phyloP scores from a whole-genome alignment of 2,329 filamentous ascomycete genomes.

The Phaeosphaeriaceae sp. region DNA sequence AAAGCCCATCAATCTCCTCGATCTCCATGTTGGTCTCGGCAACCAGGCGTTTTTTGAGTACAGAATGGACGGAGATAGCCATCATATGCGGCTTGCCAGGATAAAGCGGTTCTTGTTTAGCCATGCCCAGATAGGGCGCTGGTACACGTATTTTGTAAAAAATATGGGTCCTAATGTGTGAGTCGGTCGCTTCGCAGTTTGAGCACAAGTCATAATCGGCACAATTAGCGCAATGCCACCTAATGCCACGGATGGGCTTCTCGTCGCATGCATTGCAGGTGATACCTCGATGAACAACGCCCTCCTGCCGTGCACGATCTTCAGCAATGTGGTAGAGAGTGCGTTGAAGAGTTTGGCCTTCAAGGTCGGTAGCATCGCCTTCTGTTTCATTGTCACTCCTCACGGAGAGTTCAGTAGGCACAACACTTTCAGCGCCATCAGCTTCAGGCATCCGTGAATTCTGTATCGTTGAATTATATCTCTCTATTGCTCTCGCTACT shows the following conservation, averaged over 20 bases:
- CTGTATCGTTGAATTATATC: slow-evolving; percentile 22
- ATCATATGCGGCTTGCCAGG: slow-evolving; percentile 73
- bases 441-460: slow-evolving; percentile 2
- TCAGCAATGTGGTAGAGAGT: slow-evolving; percentile 92
- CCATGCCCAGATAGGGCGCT: slow-evolving; percentile 78
- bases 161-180: slow-evolving; percentile 88
- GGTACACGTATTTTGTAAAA: slow-evolving; percentile 97
- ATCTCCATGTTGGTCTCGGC: slow-evolving; percentile 66
- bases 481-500: slow-evolving; percentile 27
- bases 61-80: slow-evolving; percentile 68
- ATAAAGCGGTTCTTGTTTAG: slow-evolving; percentile 63
- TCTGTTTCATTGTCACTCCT: slow-evolving; percentile 46
- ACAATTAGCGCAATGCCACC: slow-evolving; percentile 95
- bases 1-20: slow-evolving; percentile 88
- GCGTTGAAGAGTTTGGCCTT: slow-evolving; percentile 81
- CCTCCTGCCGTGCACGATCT: slow-evolving; percentile 79
- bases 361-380: slow-evolving; percentile 49
- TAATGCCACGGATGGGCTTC: slow-evolving; percentile 86
- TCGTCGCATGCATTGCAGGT: slow-evolving; percentile 89
- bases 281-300: slow-evolving; percentile 88
- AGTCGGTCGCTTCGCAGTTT: slow-evolving; percentile 77
- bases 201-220: slow-evolving; percentile 96
- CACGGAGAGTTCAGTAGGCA: slow-evolving; percentile 40
- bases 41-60: slow-evolving; percentile 68
- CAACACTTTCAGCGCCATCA: slow-evolving; percentile 38